phyloP scores from a whole-genome alignment of 768 basidiomycete genomes.

The Trichaptum fuscoviolaceum region DNA sequence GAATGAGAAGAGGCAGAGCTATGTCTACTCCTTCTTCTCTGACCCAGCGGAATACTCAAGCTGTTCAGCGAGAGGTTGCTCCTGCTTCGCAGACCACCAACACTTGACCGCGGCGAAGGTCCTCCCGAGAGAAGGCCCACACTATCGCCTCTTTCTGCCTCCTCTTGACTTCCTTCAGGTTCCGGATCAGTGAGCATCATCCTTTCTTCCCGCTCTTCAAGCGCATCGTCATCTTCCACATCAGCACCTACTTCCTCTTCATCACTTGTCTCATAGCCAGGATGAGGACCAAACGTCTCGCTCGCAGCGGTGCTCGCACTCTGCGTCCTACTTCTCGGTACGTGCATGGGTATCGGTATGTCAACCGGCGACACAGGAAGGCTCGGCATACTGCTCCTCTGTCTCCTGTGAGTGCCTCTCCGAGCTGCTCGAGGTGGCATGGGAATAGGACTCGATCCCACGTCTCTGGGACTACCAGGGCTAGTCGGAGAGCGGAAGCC shows the following conservation, averaged over 20 bases:
- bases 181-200: slow-evolving; percentile 37
- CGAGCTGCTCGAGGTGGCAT: slow-evolving; percentile 44
- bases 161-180: slow-evolving; percentile 51
- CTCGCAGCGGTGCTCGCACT: slow-evolving; percentile 25
- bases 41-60: slow-evolving; percentile 34
- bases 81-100: slow-evolving; percentile 28
- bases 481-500: not conserved
- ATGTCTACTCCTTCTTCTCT: slow-evolving; percentile 17
- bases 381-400: slow-evolving; percentile 1
- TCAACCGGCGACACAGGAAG: not conserved
- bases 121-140: slow-evolving; percentile 48
- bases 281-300: slow-evolving; percentile 18
- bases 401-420: slow-evolving; percentile 27
- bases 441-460: slow-evolving; percentile 29
- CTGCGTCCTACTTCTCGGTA: slow-evolving; percentile 12
- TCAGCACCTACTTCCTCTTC: slow-evolving; percentile 27
- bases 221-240: slow-evolving; percentile 21
- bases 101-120: slow-evolving; percentile 46
- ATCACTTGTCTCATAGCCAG: slow-evolving; percentile 17
- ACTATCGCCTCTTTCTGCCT: slow-evolving; percentile 57
- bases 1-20: not conserved
- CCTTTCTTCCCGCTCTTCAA: slow-evolving; percentile 28
- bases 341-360: slow-evolving; percentile 11
- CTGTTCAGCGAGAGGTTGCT: slow-evolving; percentile 30
- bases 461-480: not conserved